phyloP scores from a whole-genome alignment of 2,329 filamentous ascomycete genomes.

The Colletotrichum sp. region DNA sequence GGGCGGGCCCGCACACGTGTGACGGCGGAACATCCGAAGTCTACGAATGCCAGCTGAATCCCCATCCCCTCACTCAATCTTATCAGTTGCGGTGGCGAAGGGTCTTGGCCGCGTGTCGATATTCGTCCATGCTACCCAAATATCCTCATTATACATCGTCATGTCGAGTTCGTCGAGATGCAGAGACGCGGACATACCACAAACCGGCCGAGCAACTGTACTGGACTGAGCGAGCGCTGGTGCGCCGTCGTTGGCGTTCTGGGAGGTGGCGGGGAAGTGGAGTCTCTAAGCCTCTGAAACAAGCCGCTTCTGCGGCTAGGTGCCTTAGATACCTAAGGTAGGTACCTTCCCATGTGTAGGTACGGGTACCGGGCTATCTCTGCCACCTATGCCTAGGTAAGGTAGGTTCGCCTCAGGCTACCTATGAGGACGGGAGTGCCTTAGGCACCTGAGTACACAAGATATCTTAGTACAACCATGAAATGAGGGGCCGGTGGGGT shows the following conservation, averaged over 20 bases:
- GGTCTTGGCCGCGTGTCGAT: not conserved
- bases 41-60: not conserved
- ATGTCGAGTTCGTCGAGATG: too few relatives aligned
- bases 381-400: not conserved
- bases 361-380: too few relatives aligned
- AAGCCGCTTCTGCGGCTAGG: conserved; percentile 1
- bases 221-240: not conserved
- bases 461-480: not conserved
- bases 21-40: not conserved
- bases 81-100: not conserved
- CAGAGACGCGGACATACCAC: too few relatives aligned
- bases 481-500: not conserved
- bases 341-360: not conserved
- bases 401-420: not conserved
- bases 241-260: not conserved
- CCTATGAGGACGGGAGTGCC: too few relatives aligned
- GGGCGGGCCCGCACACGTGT: not conserved
- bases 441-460: too few relatives aligned
- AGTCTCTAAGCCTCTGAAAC: conserved; percentile 9
- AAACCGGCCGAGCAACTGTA: not conserved
- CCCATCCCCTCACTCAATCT: not conserved
- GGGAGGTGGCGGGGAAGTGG: not conserved
- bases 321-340: not conserved
- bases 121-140: not conserved
- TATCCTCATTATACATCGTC: too few relatives aligned